Conservation (phyloP, 2,329 filamentous ascomycete species). For the Phyllachora maydis region DNA sequence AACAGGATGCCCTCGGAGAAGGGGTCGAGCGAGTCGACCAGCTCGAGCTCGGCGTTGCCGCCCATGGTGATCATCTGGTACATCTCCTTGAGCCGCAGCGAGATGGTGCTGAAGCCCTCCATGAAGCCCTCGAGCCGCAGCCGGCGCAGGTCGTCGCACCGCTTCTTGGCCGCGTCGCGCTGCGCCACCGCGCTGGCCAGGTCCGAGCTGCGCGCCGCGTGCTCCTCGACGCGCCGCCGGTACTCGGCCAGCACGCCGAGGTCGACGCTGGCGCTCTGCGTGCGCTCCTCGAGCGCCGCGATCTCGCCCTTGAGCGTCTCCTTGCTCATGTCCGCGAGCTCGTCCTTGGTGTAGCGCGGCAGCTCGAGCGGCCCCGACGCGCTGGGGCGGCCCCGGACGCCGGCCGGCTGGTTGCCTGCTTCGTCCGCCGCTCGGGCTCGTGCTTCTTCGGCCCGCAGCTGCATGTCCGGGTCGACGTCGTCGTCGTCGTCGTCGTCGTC, state of each 20-base stretch:
- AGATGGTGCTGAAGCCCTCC: slow-evolving; percentile 91
- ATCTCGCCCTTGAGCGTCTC: slow-evolving; percentile 40
- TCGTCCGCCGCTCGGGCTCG: slow-evolving; percentile 10
- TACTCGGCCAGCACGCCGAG: slow-evolving; percentile 45
- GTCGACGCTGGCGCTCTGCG: slow-evolving; percentile 72
- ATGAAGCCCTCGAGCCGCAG: slow-evolving; percentile 92
- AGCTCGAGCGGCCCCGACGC: slow-evolving; percentile 35
- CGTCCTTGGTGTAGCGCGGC: slow-evolving; percentile 57
- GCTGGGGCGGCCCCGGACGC: slow-evolving; percentile 7
- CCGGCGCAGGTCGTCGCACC: slow-evolving; percentile 78
- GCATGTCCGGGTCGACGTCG: slow-evolving; percentile 7
- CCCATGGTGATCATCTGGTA: slow-evolving; percentile 99
- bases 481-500: slow-evolving; percentile 6
- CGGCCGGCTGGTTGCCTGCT: slow-evolving; percentile 7
- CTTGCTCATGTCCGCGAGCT: slow-evolving; percentile 45
- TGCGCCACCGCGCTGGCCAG: slow-evolving; percentile 56
- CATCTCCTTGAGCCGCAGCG: slow-evolving; percentile 92
- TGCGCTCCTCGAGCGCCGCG: slow-evolving; percentile 43
- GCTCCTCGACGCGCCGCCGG: slow-evolving; percentile 16
- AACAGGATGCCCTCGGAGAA: slow-evolving; percentile 96
- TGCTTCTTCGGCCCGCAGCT: slow-evolving; percentile 11
- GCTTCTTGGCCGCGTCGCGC: slow-evolving; percentile 76
- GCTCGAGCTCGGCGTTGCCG: slow-evolving; percentile 89
- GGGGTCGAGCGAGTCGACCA: slow-evolving; percentile 88
- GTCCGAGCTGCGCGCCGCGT: slow-evolving; percentile 42